Percentiles rank a stretch among this genome's conserved stretches.
Conservation (phyloP, 108 stramenopile genomes). For the Aurantiochytrium sp. region DNA sequence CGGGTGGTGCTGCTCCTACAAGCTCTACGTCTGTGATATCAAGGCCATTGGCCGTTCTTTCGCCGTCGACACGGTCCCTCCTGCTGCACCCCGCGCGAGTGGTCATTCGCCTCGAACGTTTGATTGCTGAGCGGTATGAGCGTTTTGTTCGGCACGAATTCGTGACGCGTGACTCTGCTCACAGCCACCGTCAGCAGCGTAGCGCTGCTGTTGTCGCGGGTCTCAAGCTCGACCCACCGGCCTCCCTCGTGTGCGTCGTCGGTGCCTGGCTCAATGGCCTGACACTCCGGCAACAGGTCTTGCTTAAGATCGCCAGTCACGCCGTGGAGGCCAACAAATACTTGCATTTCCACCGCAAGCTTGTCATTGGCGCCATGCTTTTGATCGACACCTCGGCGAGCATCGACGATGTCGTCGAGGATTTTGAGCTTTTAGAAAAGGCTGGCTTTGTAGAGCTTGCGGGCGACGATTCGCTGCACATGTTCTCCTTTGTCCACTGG, state of each 20-base stretch:
- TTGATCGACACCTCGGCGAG: background rate
- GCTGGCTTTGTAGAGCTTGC: background rate
- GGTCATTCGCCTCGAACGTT: background rate
- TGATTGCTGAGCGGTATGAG: background rate
- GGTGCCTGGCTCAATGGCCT: background rate
- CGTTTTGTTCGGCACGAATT: background rate
- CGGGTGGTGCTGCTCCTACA: too few relatives aligned
- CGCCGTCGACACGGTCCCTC: background rate
- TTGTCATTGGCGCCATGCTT: background rate
- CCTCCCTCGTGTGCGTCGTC: background rate
- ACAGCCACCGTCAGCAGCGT: background rate
- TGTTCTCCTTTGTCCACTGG: background rate
- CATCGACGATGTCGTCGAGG: background rate
- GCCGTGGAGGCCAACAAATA: background rate
- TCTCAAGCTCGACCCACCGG: background rate
- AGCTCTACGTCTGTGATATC: background rate
- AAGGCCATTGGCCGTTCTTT: background rate
- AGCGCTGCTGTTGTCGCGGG: background rate
- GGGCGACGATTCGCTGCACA: background rate
- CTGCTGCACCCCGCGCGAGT: background rate
- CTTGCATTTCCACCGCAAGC: background rate
- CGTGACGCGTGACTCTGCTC: background rate
- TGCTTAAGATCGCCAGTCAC: background rate
- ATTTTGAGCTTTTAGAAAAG: background rate
- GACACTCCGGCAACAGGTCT: background rate